A percentile compares a stretch with the other conserved stretches of the same genome.
Conservation (phyloP, 345 rosid species). For the Pistacia atlantica region DNA sequence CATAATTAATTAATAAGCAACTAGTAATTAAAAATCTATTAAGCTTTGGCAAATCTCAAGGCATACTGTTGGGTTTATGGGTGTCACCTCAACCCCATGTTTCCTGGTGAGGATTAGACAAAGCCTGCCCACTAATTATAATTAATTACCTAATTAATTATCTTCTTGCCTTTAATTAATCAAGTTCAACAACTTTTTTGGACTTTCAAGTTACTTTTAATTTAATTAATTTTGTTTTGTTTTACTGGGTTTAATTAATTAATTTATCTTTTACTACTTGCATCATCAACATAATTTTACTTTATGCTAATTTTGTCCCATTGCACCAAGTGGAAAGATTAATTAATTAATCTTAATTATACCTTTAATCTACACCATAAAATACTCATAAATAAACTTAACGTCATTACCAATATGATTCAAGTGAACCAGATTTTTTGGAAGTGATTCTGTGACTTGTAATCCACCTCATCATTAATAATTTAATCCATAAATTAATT, state of each 20-base stretch:
- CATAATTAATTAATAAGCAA: no score
- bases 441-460: conserved; percentile 4
- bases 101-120: conserved; percentile 30
- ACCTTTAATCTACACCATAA: not conserved
- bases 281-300: not conserved
- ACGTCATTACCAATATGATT: not conserved
- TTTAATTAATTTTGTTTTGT: not conserved
- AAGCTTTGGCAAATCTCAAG: conserved; percentile 15
- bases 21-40: no score
- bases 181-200: conserved; percentile 7
- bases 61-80: conserved; percentile 23
- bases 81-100: conserved; percentile 28
- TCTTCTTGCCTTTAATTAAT: not conserved
- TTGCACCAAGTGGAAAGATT: no score
- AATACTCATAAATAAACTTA: not conserved
- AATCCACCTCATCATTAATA: not conserved
- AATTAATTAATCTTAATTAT: no score
- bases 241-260: not conserved
- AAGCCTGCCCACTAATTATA: conserved; percentile 8
- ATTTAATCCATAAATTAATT: not conserved
- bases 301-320: not conserved
- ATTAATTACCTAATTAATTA: conserved; percentile 10
- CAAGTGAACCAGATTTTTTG: not conserved
- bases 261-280: not conserved
- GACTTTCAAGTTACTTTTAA: conserved; percentile 6